Evolutionary conservation across 306 rosid species (phyloP).

Genomic region (peach (Prunus persica)): DNA sequence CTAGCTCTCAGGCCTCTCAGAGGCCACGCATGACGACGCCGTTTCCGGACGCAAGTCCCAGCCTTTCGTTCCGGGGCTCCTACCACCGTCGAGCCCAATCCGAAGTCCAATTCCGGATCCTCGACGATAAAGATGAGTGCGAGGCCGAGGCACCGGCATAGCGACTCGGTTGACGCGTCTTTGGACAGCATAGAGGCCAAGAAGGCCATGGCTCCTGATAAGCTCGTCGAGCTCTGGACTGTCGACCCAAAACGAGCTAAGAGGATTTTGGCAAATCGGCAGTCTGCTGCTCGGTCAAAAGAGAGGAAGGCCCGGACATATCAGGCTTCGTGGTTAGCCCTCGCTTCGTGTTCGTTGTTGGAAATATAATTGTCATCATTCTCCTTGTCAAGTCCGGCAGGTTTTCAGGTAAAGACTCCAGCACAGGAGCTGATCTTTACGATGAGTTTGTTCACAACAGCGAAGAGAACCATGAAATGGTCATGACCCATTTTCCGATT

Average conservation of each 20-base stretch:
- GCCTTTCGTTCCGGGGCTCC: conserved; percentile 32
- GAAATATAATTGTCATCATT: too few relatives aligned
- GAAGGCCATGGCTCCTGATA: conserved; percentile 96
- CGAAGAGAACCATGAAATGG: too few relatives aligned
- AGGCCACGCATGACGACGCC: conserved; percentile 24
- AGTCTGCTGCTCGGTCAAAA: conserved; percentile 97
- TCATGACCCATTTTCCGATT: too few relatives aligned
- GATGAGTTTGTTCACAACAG: too few relatives aligned
- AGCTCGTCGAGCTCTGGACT: conserved; percentile 90
- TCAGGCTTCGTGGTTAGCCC: too few relatives aligned
- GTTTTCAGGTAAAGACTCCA: too few relatives aligned
- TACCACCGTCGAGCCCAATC: conserved; percentile 90
- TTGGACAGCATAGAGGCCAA: conserved; percentile 77
- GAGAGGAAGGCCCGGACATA: conserved; percentile 97
- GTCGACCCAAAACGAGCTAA: conserved; percentile 95
- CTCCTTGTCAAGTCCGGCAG: too few relatives aligned
- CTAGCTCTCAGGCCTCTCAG: conserved; percentile 16
- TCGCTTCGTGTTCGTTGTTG: too few relatives aligned
- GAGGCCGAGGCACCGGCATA: conserved; percentile 67
- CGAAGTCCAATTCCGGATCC: conserved; percentile 84
- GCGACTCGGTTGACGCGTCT: conserved; percentile 74
- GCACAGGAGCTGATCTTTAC: too few relatives aligned
- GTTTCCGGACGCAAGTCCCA: conserved; percentile 27
- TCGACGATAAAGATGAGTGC: conserved; percentile 43
- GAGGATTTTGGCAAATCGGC: conserved; percentile 95